These are phyloP conservation scores for Talaromyces funiculosus DNA, from an alignment of 2,329 filamentous ascomycete species.

Conservation along the genomic window DNA sequence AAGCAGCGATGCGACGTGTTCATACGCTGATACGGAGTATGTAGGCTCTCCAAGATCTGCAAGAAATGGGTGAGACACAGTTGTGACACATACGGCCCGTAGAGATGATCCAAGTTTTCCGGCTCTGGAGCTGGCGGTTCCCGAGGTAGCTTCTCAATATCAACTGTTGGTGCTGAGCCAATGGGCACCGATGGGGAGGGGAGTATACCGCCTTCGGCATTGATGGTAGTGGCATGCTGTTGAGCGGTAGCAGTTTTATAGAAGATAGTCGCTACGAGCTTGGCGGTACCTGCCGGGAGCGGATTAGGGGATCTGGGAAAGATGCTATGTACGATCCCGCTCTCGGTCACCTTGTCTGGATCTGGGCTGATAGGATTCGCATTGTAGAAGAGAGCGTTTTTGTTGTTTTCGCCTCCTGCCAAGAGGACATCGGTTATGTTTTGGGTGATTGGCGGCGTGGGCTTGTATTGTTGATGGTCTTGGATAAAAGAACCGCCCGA, in stretches of 20 bases:
- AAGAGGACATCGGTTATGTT: slow-evolving; percentile 35
- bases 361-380: slow-evolving; percentile 35
- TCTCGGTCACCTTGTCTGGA: slow-evolving; percentile 39
- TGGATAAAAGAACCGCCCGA: slow-evolving; percentile 42
- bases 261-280: slow-evolving; percentile 45
- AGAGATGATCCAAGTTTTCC: slow-evolving; percentile 51
- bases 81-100: slow-evolving; percentile 51
- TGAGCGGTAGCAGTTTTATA: slow-evolving; percentile 42
- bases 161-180: slow-evolving; percentile 47
- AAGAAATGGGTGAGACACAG: slow-evolving; percentile 53
- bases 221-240: slow-evolving; percentile 42
- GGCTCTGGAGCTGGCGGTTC: slow-evolving; percentile 51
- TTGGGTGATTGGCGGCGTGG: slow-evolving; percentile 28
- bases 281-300: slow-evolving; percentile 36
- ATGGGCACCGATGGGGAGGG: slow-evolving; percentile 37
- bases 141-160: slow-evolving; percentile 49
- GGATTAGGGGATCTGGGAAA: slow-evolving; percentile 39
- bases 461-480: slow-evolving; percentile 46
- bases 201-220: slow-evolving; percentile 31
- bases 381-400: slow-evolving; percentile 23
- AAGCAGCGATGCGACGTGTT: slow-evolving; percentile 46
- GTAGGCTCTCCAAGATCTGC: slow-evolving; percentile 45
- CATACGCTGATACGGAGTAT: slow-evolving; percentile 46
- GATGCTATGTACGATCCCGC: slow-evolving; percentile 43
- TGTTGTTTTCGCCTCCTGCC: slow-evolving; percentile 20